phyloP scores from a whole-genome alignment of 345 rosid species.

The Nephelium lappaceum region DNA sequence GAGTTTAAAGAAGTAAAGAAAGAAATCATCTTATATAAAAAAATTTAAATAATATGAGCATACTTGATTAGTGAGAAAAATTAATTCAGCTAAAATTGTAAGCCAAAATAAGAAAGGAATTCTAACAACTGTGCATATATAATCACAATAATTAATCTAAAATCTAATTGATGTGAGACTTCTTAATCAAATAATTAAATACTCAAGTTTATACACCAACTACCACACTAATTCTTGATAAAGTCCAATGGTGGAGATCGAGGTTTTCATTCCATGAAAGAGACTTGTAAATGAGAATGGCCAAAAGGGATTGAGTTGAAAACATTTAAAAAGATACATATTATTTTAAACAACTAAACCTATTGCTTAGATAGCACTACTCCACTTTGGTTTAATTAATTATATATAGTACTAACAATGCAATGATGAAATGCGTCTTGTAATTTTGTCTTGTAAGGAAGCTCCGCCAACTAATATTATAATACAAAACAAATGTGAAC shows the following conservation, averaged over 20 bases:
- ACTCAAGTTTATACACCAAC: not conserved
- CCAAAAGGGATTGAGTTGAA: not conserved
- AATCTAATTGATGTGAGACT: not conserved
- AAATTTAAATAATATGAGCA: too few species aligned
- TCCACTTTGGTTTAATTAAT: not conserved
- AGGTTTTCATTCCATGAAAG: not conserved
- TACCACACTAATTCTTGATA: not conserved
- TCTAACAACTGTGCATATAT: too few species aligned
- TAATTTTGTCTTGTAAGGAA: constrained; percentile 5
- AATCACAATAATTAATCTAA: too few species aligned
- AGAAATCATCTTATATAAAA: too few species aligned
- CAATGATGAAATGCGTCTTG: constrained; percentile 6
- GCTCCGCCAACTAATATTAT: constrained; percentile 2
- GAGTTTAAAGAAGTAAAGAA: too few species aligned
- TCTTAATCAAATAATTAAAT: too few species aligned
- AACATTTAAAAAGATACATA: not conserved
- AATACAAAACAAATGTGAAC: constrained; percentile 1
- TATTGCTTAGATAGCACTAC: constrained; percentile 8
- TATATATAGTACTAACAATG: not conserved
- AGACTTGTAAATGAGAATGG: not conserved
- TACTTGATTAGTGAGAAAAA: too few species aligned
- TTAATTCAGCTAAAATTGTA: too few species aligned
- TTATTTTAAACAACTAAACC: not conserved
- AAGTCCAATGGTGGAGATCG: not conserved
- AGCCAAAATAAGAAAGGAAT: too few species aligned